Conservation (phyloP, 129 eudicot genomes). For the Chrysanthemum seticuspe region DNA sequence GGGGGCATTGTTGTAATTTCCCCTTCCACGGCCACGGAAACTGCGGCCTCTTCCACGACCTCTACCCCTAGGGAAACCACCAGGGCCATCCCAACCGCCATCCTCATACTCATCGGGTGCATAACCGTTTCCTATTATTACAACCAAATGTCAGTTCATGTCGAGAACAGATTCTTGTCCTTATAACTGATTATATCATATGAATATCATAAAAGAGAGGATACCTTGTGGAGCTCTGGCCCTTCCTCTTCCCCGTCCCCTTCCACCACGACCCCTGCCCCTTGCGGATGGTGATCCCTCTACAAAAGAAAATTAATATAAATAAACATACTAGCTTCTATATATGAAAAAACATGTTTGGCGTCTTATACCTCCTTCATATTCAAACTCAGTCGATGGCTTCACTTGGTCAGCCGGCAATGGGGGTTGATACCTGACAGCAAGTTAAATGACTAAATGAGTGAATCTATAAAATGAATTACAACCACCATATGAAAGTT, state of each 20-base stretch:
- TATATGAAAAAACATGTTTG: not conserved
- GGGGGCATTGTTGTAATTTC: conserved; percentile 62
- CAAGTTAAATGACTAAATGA: conserved; percentile 10
- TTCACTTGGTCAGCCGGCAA: conserved; percentile 95
- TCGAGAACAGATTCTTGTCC: not conserved
- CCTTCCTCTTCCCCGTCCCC: conserved; percentile 73
- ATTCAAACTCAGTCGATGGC: conserved; percentile 60
- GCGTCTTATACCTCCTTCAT: conserved; percentile 72
- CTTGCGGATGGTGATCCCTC: conserved; percentile 89
- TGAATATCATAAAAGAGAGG: not conserved
- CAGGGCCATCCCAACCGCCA: conserved; percentile 79
- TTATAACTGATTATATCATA: not conserved
- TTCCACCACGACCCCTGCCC: conserved; percentile 95
- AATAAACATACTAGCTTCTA: not conserved
- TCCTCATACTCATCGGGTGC: conserved; percentile 66
- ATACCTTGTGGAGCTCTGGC: conserved; percentile 68
- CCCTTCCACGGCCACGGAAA: conserved; percentile 89
- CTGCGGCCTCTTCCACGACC: conserved; percentile 87
- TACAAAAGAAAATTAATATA: conserved; percentile 26
- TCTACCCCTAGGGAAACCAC: conserved; percentile 76
- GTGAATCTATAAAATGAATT: not conserved
- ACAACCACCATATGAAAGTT: conserved; percentile 4
- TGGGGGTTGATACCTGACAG: conserved; percentile 85
- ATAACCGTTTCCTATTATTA: conserved; percentile 57
- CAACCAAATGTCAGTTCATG: not conserved